A percentile compares a stretch with the other conserved stretches of the same genome.
Evolutionary conservation across 2,329 filamentous ascomycete genomes (phyloP).

Genomic region (Hypoxylon sp.): DNA sequence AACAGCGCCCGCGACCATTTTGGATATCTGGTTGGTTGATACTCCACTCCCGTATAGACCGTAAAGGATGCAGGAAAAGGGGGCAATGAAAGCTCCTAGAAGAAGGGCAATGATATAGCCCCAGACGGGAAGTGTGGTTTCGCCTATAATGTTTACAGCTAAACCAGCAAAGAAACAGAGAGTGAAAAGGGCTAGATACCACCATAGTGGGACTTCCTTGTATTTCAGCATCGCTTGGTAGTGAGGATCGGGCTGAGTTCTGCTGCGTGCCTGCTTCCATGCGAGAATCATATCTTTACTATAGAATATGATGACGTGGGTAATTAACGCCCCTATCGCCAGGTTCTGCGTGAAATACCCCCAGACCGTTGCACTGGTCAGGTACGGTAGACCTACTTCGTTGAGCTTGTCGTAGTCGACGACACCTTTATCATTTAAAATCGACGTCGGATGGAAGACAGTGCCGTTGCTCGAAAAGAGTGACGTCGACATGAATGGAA

Average conservation of each 20-base stretch:
- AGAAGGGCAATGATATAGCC: constrained; percentile 63
- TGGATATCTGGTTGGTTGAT: constrained; percentile 71
- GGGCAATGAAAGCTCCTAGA: constrained; percentile 64
- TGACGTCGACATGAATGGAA: constrained; percentile 69
- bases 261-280: constrained; percentile 62
- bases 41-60: constrained; percentile 70
- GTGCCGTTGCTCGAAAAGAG: constrained; percentile 31
- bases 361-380: constrained; percentile 32
- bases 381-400: constrained; percentile 31
- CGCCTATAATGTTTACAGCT: constrained; percentile 62
- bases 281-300: constrained; percentile 65
- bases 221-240: constrained; percentile 68
- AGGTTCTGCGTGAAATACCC: constrained; percentile 61
- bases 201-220: constrained; percentile 66
- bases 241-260: constrained; percentile 65
- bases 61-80: constrained; percentile 65
- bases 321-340: constrained; percentile 70
- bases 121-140: constrained; percentile 64
- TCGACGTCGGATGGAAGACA: constrained; percentile 24
- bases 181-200: constrained; percentile 61
- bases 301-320: constrained; percentile 70
- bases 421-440: constrained; percentile 25
- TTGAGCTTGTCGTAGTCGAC: constrained; percentile 25
- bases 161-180: constrained; percentile 64
- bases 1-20: constrained; percentile 69